These are phyloP conservation scores for Citrus cavaleriei DNA, from an alignment of 345 rosid genomes.

Conservation along the genomic window DNA sequence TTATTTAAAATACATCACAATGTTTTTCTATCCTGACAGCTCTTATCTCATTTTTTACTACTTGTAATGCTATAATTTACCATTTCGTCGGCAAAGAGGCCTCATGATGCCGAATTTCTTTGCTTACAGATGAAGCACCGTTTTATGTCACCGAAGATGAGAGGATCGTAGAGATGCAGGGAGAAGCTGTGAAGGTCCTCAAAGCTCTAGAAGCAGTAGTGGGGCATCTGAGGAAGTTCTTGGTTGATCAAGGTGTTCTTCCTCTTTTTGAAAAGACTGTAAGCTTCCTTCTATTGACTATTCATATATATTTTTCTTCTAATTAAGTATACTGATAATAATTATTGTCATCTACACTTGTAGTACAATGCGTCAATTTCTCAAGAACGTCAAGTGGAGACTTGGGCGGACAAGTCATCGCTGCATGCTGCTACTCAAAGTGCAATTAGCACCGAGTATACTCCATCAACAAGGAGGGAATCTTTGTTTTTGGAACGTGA, in stretches of 20 bases:
- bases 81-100: background rate
- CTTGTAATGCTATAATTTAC: background rate
- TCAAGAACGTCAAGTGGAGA: conserved; percentile 54
- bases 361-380: conserved; percentile 48
- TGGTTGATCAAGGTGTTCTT: conserved; percentile 75
- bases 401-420: conserved; percentile 42
- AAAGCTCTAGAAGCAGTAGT: conserved; percentile 67
- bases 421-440: conserved; percentile 32
- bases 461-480: conserved; percentile 51
- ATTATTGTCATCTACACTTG: background rate
- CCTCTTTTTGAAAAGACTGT: conserved; percentile 77
- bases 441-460: conserved; percentile 35
- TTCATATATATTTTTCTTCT: background rate
- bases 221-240: conserved; percentile 74
- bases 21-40: no score
- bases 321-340: background rate
- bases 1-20: no score
- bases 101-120: background rate
- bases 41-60: no score
- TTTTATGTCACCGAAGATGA: conserved; percentile 58
- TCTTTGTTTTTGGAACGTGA: conserved; percentile 52
- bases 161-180: conserved; percentile 67
- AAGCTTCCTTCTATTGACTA: conserved; percentile 19
- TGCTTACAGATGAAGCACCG: conserved; percentile 57
- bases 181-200: conserved; percentile 62